Base-by-base conservation (phyloP, 352 stramenopile genomes). In the Pythium volutum region DNA sequence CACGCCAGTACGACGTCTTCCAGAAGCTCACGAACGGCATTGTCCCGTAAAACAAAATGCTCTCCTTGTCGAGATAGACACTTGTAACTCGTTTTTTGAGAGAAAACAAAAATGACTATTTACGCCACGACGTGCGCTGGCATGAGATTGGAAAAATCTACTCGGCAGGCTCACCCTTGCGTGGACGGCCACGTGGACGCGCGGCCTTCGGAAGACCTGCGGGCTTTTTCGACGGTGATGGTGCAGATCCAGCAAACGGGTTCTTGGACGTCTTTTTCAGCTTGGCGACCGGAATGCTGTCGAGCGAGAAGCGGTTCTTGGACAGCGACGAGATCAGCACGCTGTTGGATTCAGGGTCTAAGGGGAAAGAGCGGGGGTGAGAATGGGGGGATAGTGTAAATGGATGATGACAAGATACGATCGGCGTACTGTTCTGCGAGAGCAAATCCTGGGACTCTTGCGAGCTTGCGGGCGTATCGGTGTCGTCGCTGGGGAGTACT, bases 1-100 rank as follows among this genome's bases (percentile, higher is more conserved):
- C 87, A 16, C 79, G 83, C 39, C 87, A 97, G 70, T 97, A 96
- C 60, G 90, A 97, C 64, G 80, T 90, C 51, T 97, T 96, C 73
- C 90, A 97, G 23, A 73, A 88, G 55, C 88, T 96, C 66, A 96
- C 88, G n/a, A 97, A 97, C 64, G 88, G 89, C 53, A 97, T 97
- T 58, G 59, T 93, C 50, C 84, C 85, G 4, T 96, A 79, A 63
- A 25, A 15, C 7, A 10, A 11, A 16, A 11, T 22, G 5, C n/a
- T 20, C 16, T n/a, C 41, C 12, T 20, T 38, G 26, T 36, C n/a
- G n/a, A 36, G 31, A 36, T 36, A 36, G 31, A 36, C n/a, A 14
- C 42, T 27, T 6, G 15, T 16, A 48, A 48, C 42, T 8, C 42
- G 7, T 6, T 45, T 23, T 45, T n/a, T 2, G 38, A 55, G 26